Evolutionary conservation across 2,329 filamentous ascomycete species (phyloP), one percentile per base, ranked within the genome.

Genomic region (Trichoderma atrobrunneum): DNA sequence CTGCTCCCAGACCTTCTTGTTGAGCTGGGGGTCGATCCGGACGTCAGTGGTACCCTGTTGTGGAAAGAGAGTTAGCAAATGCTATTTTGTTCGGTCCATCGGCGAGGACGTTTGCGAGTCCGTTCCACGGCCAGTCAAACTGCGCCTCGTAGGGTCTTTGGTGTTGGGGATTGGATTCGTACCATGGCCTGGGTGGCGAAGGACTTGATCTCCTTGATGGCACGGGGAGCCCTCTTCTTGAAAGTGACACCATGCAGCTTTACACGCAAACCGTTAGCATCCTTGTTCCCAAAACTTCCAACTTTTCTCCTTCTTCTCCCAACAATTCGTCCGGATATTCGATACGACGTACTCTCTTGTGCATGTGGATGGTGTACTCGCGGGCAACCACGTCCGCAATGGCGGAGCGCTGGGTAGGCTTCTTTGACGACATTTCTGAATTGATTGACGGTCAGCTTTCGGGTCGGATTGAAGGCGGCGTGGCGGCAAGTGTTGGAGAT

Each of bases 1-100:
- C 83, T 92, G 89, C 88, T 99, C 96, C 96, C 96, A 99, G 85
- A 99, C 95, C 91, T 99, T 98, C 93, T 99, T 99, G 93, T 99
- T 99, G 83, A 99, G 88, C 88, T 96, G 93, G 82, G 96, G 96
- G 90, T 99, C 96, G 83, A 99, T 87, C 81, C 96, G 96, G 87
- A 99, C 96, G 84, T 99, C 96, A 82, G 89, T 87, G 87, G 96
- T 99, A 84, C 95, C 95, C 96, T 99, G 79, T 66, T 36, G 30
- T 8, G 73, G 67, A 34, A 28, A 70, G 7, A 73, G 59, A 51
- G 74, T 80, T 74, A 79, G 77, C 71, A 43, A 73, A 57, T 72
- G 30, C 26, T 28, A 8, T 18, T 18, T 26, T 24, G n/a, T 36
- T 28, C 54, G 30, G n/a, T 43, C 34, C 51, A 59, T 51, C 34